Evolutionary conservation across 2,329 filamentous ascomycete species (phyloP).

Genomic region (Pestalotiopsis sp.): DNA sequence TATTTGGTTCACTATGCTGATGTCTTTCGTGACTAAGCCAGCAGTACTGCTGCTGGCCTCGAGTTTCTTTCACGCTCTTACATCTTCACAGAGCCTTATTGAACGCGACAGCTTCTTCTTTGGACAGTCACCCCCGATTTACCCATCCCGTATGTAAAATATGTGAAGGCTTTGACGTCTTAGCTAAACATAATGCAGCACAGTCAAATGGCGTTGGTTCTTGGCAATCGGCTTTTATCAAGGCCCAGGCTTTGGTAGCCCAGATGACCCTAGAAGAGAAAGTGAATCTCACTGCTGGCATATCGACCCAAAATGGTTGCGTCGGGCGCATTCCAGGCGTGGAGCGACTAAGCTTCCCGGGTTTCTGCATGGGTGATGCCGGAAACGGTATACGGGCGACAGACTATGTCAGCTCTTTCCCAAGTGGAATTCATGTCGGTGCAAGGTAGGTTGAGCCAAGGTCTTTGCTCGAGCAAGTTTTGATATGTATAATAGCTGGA

Average conservation of each 20-base stretch:
- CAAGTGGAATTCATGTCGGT: conserved; percentile 18
- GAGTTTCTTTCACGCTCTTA: no score
- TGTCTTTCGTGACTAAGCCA: no score
- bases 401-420: conserved; percentile 20
- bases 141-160: no score
- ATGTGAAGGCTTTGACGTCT: no score
- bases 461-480: neutral
- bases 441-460: conserved; percentile 17
- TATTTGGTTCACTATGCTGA: no score
- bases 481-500: conserved; percentile 58
- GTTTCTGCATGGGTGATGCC: conserved; percentile 19
- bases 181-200: no score
- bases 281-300: conserved; percentile 60
- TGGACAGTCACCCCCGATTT: no score
- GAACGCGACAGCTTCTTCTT: no score
- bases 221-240: conserved; percentile 43
- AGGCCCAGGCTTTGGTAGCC: conserved; percentile 68
- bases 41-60: no score
- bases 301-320: conserved; percentile 16
- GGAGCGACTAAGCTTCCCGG: conserved; percentile 19
- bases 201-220: no score
- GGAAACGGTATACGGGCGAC: conserved; percentile 19
- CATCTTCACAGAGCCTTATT: no score
- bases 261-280: conserved; percentile 79
- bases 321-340: conserved; percentile 20